Evolutionary conservation across 257 asterid genomes (phyloP).

Genomic region (Penstemon newberryi): DNA sequence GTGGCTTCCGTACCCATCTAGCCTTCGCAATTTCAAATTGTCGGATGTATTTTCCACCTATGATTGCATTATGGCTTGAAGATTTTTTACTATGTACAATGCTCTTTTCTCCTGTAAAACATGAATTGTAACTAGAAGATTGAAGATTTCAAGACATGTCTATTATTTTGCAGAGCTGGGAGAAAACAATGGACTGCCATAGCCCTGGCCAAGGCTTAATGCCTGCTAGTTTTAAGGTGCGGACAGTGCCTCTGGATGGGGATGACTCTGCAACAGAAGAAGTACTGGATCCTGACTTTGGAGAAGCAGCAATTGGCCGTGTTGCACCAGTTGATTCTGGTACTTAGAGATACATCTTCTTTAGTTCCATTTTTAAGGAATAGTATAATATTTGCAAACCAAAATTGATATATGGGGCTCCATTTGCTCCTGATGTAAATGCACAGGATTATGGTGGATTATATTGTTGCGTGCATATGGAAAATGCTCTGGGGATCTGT

Average conservation of each 20-base stretch:
- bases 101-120: not conserved
- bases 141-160: not conserved
- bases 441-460: constrained; percentile 82
- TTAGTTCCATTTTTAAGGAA: constrained; percentile 4
- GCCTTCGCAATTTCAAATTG: not conserved
- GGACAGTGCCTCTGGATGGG: constrained; percentile 63
- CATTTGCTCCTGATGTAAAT: constrained; percentile 9
- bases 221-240: constrained; percentile 83
- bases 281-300: constrained; percentile 77
- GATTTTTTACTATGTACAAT: not conserved
- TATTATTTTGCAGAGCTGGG: constrained; percentile 62
- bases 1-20: not conserved
- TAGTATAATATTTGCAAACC: constrained; percentile 9
- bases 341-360: constrained; percentile 25
- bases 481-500: constrained; percentile 66
- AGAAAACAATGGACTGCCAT: constrained; percentile 80
- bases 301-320: constrained; percentile 84
- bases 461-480: constrained; percentile 79
- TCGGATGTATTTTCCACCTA: not conserved
- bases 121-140: not conserved
- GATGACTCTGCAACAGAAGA: constrained; percentile 65
- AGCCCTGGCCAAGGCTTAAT: constrained; percentile 85
- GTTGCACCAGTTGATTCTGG: constrained; percentile 87
- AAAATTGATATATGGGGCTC: constrained; percentile 11
- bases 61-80: too few species aligned